Evolutionary conservation across 2,329 filamentous ascomycete genomes (phyloP).

Genomic region (Neopestalotiopsis sp.): DNA sequence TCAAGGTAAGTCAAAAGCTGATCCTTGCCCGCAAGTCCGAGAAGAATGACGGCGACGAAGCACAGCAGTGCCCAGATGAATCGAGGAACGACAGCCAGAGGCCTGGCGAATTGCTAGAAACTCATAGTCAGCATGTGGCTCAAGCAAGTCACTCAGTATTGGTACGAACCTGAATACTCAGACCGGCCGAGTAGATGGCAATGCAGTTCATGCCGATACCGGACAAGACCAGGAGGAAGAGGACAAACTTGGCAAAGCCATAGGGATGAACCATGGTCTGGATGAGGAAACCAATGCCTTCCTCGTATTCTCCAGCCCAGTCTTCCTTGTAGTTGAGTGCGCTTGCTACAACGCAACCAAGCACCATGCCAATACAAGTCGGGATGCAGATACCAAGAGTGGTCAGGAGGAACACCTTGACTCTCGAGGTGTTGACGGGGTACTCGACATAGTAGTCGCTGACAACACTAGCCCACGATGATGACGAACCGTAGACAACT

Average conservation of each 20-base stretch:
- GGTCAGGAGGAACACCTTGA: constrained; percentile 55
- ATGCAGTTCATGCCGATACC: constrained; percentile 54
- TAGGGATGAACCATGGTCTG: constrained; percentile 49
- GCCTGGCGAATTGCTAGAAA: constrained; percentile 47
- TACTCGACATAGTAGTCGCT: constrained; percentile 55
- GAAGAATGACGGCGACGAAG: constrained; percentile 49
- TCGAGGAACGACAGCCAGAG: constrained; percentile 49
- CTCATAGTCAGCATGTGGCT: background rate
- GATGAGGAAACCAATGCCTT: constrained; percentile 52
- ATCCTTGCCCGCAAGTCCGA: constrained; percentile 50
- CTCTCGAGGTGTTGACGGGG: constrained; percentile 48
- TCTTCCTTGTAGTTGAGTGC: constrained; percentile 46
- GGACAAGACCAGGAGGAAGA: constrained; percentile 44
- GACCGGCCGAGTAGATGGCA: constrained; percentile 45
- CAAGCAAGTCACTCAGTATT: background rate
- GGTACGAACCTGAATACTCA: constrained; percentile 32
- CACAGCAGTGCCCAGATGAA: constrained; percentile 53
- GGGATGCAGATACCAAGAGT: constrained; percentile 52
- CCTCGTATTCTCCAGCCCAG: constrained; percentile 45
- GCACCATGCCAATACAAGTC: constrained; percentile 54
- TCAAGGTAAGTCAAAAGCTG: constrained; percentile 49
- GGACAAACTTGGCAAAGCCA: constrained; percentile 48
- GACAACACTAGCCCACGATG: constrained; percentile 53
- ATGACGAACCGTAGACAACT: constrained; percentile 54
- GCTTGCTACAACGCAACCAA: constrained; percentile 49